A percentile compares a stretch with the other conserved stretches of the same genome.
phyloP scores from a whole-genome alignment of 192 early-diverging fungal genomes.

The Diversispora epigaea region DNA sequence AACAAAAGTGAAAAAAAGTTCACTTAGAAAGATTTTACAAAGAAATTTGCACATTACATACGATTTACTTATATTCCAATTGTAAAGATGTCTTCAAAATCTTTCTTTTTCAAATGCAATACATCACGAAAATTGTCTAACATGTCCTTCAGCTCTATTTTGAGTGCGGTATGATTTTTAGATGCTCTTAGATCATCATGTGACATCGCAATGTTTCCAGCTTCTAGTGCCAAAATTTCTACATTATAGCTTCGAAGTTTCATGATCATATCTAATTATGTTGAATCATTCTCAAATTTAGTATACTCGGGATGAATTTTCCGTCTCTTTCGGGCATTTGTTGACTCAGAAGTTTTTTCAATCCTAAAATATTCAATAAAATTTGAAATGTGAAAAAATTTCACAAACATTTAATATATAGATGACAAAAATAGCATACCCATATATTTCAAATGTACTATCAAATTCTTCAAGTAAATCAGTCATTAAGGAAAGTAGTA shows the following conservation, averaged over 20 bases:
- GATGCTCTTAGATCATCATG: neutral
- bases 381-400: neutral
- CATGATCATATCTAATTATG: neutral
- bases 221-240: neutral
- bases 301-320: neutral
- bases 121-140: slow-evolving; percentile 19
- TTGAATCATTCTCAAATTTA: slow-evolving; percentile 4
- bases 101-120: slow-evolving; percentile 15
- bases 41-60: slow-evolving; percentile 19
- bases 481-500: slow-evolving; percentile 11
- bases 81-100: slow-evolving; percentile 7
- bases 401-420: slow-evolving; percentile 2
- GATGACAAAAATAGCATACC: neutral
- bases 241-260: neutral
- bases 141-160: slow-evolving; percentile 16
- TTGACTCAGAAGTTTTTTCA: slow-evolving; percentile 19
- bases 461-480: slow-evolving; percentile 19
- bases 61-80: slow-evolving; percentile 15
- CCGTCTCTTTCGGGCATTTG: slow-evolving; percentile 4
- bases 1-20: slow-evolving; percentile 8
- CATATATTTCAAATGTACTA: slow-evolving; percentile 6
- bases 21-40: slow-evolving; percentile 1
- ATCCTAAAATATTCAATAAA: slow-evolving; percentile 18
- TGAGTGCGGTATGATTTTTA: slow-evolving; percentile 9
- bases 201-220: neutral